phyloP scores from a whole-genome alignment of 495 filamentous ascomycete species.

The Aspergillus panamensis region DNA sequence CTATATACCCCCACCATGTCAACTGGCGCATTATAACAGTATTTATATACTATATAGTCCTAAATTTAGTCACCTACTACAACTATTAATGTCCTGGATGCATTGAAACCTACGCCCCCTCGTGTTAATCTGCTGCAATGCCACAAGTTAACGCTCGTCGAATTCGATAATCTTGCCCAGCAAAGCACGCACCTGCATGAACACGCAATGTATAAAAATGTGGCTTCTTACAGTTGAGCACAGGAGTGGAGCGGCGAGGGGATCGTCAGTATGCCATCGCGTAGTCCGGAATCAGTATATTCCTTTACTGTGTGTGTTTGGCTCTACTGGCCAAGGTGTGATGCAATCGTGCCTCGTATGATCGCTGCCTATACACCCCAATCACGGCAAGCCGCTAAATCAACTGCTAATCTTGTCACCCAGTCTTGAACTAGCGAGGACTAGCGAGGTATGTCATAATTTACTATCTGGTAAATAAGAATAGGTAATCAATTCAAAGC shows the following conservation, averaged over 20 bases:
- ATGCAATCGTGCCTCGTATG: conserved; percentile 15
- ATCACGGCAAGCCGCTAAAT: too few relatives aligned
- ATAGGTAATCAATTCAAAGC: background rate
- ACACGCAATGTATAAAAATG: too few relatives aligned
- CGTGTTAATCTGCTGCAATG: background rate
- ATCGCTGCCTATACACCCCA: background rate
- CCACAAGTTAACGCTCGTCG: background rate
- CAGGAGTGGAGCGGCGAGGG: too few relatives aligned
- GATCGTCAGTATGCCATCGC: too few relatives aligned
- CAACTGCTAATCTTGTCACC: background rate
- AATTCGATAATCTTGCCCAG: background rate
- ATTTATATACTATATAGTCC: background rate
- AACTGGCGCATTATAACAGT: background rate
- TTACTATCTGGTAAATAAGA: background rate
- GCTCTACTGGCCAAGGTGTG: background rate
- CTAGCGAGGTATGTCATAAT: conserved; percentile 24
- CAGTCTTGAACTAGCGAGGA: conserved; percentile 12
- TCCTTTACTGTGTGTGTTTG: too few relatives aligned
- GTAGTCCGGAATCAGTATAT: too few relatives aligned
- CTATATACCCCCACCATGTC: conserved; percentile 7
- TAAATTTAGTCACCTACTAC: background rate
- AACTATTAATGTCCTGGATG: background rate
- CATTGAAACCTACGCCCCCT: background rate
- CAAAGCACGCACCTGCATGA: background rate
- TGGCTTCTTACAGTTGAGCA: too few relatives aligned